phyloP scores from a whole-genome alignment of 2,329 filamentous ascomycete genomes.

The Nothophaeocryptopus gaeumannii region DNA sequence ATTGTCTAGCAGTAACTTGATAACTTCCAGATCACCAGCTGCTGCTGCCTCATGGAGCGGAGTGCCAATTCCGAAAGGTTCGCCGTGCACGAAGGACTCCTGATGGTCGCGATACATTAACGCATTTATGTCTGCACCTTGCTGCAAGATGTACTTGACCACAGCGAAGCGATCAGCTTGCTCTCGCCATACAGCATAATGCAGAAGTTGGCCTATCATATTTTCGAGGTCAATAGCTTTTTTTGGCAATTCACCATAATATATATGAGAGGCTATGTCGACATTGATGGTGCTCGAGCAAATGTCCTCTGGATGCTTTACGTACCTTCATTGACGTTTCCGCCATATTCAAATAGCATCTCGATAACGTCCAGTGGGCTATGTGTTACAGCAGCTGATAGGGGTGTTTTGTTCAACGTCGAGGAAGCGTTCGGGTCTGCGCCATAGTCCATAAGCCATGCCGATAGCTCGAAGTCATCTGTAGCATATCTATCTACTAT shows the following conservation, averaged over 20 bases:
- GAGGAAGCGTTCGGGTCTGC: constrained; percentile 6
- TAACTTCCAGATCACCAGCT: background rate
- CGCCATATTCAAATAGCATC: constrained; percentile 5
- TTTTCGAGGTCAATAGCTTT: background rate
- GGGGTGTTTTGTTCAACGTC: constrained; percentile 3
- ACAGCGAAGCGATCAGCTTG: background rate
- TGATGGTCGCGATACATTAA: constrained; percentile 1
- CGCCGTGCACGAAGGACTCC: background rate
- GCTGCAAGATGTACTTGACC: background rate
- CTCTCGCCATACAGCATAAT: constrained; percentile 4
- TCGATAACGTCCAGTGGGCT: background rate
- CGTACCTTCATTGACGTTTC: constrained; percentile 2
- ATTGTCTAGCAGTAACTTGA: background rate
- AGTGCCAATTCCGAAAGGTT: constrained; percentile 3
- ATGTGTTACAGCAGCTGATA: constrained; percentile 6
- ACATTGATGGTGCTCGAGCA: no score
- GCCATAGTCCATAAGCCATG: constrained; percentile 1
- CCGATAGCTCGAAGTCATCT: background rate
- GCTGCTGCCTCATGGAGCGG: constrained; percentile 1
- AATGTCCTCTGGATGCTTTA: background rate
- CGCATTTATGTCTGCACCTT: constrained; percentile 1
- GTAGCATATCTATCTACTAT: constrained; percentile 6
- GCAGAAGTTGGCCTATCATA: constrained; percentile 2
- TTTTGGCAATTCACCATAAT: background rate
- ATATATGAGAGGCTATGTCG: no score